Conservation (phyloP, 2,329 filamentous ascomycete species). For the Fonsecaea monophora region DNA sequence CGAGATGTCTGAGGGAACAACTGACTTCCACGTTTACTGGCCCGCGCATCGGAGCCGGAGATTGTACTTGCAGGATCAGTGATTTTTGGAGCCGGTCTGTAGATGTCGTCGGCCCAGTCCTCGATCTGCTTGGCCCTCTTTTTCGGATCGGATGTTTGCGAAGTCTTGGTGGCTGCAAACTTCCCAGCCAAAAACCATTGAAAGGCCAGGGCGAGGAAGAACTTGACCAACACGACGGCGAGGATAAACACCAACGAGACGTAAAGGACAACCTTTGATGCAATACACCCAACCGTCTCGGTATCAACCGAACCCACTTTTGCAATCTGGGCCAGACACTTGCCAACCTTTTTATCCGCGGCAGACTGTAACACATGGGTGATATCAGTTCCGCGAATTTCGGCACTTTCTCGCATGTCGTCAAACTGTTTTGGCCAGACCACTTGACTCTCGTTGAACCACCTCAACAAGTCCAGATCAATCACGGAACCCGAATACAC, state of each 20-base stretch:
- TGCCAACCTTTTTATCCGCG: constrained; percentile 78
- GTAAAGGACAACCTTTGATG: constrained; percentile 95
- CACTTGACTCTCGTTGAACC: constrained; percentile 87
- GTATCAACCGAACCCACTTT: constrained; percentile 96
- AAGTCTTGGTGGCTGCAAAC: constrained; percentile 85
- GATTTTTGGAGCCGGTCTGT: constrained; percentile 83
- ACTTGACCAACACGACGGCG: constrained; percentile 83
- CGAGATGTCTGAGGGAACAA: constrained; percentile 93
- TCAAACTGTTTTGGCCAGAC: constrained; percentile 77
- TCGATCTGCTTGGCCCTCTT: constrained; percentile 93
- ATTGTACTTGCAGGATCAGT: constrained; percentile 74
- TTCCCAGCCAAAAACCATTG: constrained; percentile 93
- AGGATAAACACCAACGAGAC: constrained; percentile 91
- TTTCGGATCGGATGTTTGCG: constrained; percentile 78
- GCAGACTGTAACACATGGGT: constrained; percentile 84
- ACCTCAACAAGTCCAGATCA: constrained; percentile 84
- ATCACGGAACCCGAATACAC: constrained; percentile 95
- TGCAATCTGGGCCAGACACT: constrained; percentile 91
- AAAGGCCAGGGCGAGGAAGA: constrained; percentile 86
- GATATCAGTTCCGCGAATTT: constrained; percentile 82
- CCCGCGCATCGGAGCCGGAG: constrained; percentile 68
- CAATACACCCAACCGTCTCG: constrained; percentile 95
- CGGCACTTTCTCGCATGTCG: constrained; percentile 73
- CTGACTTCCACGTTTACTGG: constrained; percentile 78
- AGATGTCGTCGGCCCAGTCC: constrained; percentile 97